These are phyloP conservation scores for Craspedostauros australis DNA, from an alignment of 108 stramenopile species.

Conservation along the genomic window DNA sequence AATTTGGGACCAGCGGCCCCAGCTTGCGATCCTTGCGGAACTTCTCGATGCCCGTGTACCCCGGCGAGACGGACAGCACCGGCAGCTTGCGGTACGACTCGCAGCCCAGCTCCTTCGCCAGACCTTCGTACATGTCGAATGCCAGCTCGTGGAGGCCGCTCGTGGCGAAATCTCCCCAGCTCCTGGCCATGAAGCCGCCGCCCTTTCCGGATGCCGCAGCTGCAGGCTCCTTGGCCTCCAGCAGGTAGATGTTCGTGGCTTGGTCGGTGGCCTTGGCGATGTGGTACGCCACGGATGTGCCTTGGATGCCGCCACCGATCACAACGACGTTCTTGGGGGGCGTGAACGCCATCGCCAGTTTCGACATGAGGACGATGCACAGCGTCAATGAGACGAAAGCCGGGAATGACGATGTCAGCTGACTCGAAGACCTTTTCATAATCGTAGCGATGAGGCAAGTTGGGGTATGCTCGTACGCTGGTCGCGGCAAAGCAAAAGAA, in stretches of 20 bases:
- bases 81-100: slow-evolving; percentile 75
- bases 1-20: slow-evolving; percentile 39
- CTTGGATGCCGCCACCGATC: slow-evolving; percentile 87
- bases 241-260: slow-evolving; percentile 40
- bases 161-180: slow-evolving; percentile 47
- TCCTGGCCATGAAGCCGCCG: slow-evolving; percentile 86
- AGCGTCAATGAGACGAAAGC: too few relatives aligned
- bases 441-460: too few relatives aligned
- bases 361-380: too few relatives aligned
- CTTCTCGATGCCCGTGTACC: slow-evolving; percentile 17
- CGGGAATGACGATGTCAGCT: too few relatives aligned
- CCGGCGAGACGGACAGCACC: slow-evolving; percentile 64
- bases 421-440: too few relatives aligned
- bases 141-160: slow-evolving; percentile 37
- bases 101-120: slow-evolving; percentile 57
- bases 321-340: slow-evolving; percentile 63
- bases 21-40: slow-evolving; percentile 20
- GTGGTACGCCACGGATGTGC: slow-evolving; percentile 76
- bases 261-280: slow-evolving; percentile 20
- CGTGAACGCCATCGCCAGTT: too few relatives aligned
- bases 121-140: slow-evolving; percentile 75
- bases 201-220: slow-evolving; percentile 87
- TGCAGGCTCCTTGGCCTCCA: slow-evolving; percentile 68
- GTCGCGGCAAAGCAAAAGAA: too few relatives aligned
- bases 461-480: too few relatives aligned